These are phyloP conservation scores for Orychophragmus violaceus DNA, from an alignment of 345 rosid genomes.

Conservation along the genomic window DNA sequence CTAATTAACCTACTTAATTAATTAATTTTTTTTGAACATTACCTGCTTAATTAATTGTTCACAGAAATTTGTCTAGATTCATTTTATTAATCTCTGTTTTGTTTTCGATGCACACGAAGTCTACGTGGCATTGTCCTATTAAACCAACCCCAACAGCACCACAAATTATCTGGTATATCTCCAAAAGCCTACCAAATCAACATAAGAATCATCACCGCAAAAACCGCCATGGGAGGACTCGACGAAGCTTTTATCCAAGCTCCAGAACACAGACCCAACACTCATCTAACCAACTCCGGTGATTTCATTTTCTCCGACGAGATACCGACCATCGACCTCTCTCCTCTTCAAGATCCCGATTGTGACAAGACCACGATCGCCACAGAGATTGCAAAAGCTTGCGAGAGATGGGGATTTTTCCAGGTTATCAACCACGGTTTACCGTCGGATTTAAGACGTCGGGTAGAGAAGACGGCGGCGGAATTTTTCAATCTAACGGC, in stretches of 20 bases:
- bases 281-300: constrained; percentile 6
- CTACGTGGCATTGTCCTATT: constrained; percentile 6
- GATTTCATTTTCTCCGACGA: constrained; percentile 26
- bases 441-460: constrained; percentile 37
- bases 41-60: too few species aligned
- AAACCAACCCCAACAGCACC: constrained; percentile 5
- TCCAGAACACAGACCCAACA: constrained; percentile 45
- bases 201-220: not conserved
- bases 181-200: constrained; percentile 3
- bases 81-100: not conserved
- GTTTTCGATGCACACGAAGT: not conserved
- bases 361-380: constrained; percentile 25
- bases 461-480: constrained; percentile 36
- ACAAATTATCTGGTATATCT: not conserved
- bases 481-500: constrained; percentile 45
- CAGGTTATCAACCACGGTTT: constrained; percentile 86
- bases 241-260: constrained; percentile 54
- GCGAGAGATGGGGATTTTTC: constrained; percentile 84
- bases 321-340: constrained; percentile 64
- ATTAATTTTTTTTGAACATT: too few species aligned
- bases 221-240: constrained; percentile 40
- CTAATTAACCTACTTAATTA: not conserved
- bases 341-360: constrained; percentile 7
- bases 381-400: constrained; percentile 46
- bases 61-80: not conserved